Evolutionary conservation across 176 grass and related monocot genomes (phyloP), one percentile per base, ranked within the genome.

Genomic region (Thinopyrum elongatum): DNA sequence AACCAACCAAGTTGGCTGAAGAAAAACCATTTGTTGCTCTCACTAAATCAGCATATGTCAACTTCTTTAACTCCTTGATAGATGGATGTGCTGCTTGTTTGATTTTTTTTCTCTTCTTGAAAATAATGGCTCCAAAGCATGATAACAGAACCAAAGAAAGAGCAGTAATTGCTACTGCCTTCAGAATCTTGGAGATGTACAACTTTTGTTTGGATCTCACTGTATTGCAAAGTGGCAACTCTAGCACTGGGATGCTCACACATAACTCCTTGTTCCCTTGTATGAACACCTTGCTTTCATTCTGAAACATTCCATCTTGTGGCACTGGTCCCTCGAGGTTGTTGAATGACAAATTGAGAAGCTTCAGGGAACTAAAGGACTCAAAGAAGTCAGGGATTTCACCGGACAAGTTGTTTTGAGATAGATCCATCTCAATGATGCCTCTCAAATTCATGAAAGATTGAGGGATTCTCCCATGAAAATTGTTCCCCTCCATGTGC

Each of bases 301-400:
- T 88, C 1, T 70, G 67, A 72, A 93, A 90, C 7, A 93, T 76
- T 0, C 88, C 85, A 16, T 30, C 65, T 6, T 7, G 25, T 61
- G 82, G 91, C 11, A 93, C 58, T 34, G 38, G 81, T 8, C 85
- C 88, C 4, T 88, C 85, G 0, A 93, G 36, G n/a, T 93, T 46
- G 27, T 93, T 93, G 70, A 90, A 93, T 4, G 88, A 83, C 3
- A 93, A 61, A 30, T 93, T 85, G 28, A 93, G 82, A 38, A 82
- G 14, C 15, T 66, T 67, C 76, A 93, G 8, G 31, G 4, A 66
- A 0, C 0, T 79, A 0, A 85, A 84, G 6, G 44, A 33, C 3
- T 10, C 7, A 0, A 90, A 86, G 9, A 87, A 92, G 0, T 77
- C 35, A 6, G 90, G 90, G 7, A 92, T 85, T 27, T 38, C 3